These are phyloP conservation scores for Xylaria cubensis DNA, from an alignment of 495 filamentous ascomycete genomes.

Conservation along the genomic window DNA sequence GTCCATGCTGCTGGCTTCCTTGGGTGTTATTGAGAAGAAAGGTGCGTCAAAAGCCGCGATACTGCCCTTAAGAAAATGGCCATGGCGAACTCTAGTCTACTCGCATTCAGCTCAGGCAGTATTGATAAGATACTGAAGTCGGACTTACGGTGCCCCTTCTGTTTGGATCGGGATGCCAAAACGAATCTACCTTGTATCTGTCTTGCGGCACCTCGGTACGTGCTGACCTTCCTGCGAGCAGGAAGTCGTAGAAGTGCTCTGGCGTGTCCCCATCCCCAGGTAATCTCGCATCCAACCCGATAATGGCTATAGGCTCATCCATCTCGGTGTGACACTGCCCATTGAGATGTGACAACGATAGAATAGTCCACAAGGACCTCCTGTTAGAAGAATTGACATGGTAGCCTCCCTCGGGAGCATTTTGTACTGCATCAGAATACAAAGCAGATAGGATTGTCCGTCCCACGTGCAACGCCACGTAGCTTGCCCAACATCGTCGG, in stretches of 20 bases:
- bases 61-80: slow-evolving; percentile 55
- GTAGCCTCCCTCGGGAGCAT: neutral
- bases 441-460: neutral
- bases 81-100: slow-evolving; percentile 26
- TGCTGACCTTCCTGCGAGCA: slow-evolving; percentile 46
- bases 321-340: neutral
- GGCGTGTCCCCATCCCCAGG: slow-evolving; percentile 51
- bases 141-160: slow-evolving; percentile 24
- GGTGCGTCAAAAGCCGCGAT: slow-evolving; percentile 53
- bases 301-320: slow-evolving; percentile 47
- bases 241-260: slow-evolving; percentile 55
- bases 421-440: slow-evolving; percentile 3
- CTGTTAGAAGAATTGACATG: neutral
- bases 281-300: slow-evolving; percentile 50
- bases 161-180: slow-evolving; percentile 46
- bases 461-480: slow-evolving; percentile 10
- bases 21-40: slow-evolving; percentile 61
- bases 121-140: neutral
- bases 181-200: slow-evolving; percentile 50
- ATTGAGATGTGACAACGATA: neutral
- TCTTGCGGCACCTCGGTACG: slow-evolving; percentile 53
- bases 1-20: slow-evolving; percentile 55
- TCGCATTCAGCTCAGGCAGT: neutral
- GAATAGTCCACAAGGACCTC: neutral
- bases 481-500: neutral